phyloP scores from a whole-genome alignment of 495 filamentous ascomycete genomes.

The Aspergillus ostianus region DNA sequence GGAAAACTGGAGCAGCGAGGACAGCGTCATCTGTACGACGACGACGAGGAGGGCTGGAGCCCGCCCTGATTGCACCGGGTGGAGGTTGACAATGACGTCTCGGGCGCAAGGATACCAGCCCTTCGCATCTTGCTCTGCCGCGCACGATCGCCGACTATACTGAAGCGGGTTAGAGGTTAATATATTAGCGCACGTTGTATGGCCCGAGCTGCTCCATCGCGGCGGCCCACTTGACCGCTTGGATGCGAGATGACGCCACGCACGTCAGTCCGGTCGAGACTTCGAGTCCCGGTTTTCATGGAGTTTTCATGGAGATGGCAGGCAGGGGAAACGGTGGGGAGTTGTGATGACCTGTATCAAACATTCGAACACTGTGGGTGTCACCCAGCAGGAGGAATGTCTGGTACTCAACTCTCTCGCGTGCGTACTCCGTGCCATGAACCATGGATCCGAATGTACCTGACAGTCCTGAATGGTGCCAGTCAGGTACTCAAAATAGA shows the following conservation, averaged over 20 bases:
- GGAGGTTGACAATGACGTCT: constrained; percentile 4
- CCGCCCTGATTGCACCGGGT: constrained; percentile 2
- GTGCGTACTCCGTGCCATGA: not conserved
- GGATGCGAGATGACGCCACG: constrained; percentile 17
- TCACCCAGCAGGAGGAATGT: not conserved
- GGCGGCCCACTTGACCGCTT: constrained; percentile 8
- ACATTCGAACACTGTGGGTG: not conserved
- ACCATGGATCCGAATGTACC: not conserved
- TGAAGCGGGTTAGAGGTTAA: constrained; percentile 3
- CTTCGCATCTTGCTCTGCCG: not conserved
- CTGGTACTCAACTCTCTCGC: not conserved
- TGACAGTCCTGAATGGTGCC: not conserved
- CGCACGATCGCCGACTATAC: constrained; percentile 5
- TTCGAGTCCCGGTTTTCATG: not conserved
- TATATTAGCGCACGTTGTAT: constrained; percentile 12
- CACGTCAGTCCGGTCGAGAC: constrained; percentile 16
- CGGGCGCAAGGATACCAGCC: constrained; percentile 1
- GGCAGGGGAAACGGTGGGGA: not conserved
- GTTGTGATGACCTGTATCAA: not conserved
- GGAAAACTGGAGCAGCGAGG: not conserved
- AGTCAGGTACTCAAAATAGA: not conserved
- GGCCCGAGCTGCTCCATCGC: constrained; percentile 9
- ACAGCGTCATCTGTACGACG: constrained; percentile 11
- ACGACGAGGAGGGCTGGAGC: not conserved
- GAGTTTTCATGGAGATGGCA: not conserved